A percentile compares a stretch with the other conserved stretches of the same genome.
Evolutionary conservation across 2,329 filamentous ascomycete genomes (phyloP).

Genomic region (Didymella segeticola): DNA sequence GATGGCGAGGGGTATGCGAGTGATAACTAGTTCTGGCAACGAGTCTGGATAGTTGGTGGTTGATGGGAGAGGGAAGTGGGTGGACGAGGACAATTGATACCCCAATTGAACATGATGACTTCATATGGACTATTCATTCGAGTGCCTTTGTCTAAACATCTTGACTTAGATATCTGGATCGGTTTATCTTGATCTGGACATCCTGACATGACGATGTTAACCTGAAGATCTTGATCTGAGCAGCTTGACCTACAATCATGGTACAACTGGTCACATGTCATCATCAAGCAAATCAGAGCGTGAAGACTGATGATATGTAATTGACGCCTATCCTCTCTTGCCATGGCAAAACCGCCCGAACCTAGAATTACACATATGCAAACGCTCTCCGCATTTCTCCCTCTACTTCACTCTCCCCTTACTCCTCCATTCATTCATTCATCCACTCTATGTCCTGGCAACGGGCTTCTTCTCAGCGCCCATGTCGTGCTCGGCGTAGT

Average conservation of each 20-base stretch:
- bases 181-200: no score
- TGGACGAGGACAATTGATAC: constrained; percentile 4
- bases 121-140: no score
- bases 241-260: no score
- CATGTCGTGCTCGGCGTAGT: constrained; percentile 61
- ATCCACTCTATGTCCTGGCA: constrained; percentile 39
- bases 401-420: background rate
- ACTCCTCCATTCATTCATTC: background rate
- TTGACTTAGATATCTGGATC: no score
- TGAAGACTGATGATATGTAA: constrained; percentile 15
- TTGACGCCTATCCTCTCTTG: constrained; percentile 10
- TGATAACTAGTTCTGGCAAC: constrained; percentile 34
- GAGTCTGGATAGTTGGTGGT: background rate
- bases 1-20: constrained; percentile 45
- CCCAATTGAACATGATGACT: background rate
- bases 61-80: no score
- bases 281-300: no score
- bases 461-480: constrained; percentile 43
- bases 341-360: constrained; percentile 3
- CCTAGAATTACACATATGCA: constrained; percentile 36
- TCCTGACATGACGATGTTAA: no score
- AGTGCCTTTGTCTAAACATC: no score
- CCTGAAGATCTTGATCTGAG: no score
- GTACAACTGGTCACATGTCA: no score
- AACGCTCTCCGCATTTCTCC: constrained; percentile 3